Evolutionary conservation across 108 stramenopile genomes (phyloP).

Genomic region (Cyclotella distinguenda): DNA sequence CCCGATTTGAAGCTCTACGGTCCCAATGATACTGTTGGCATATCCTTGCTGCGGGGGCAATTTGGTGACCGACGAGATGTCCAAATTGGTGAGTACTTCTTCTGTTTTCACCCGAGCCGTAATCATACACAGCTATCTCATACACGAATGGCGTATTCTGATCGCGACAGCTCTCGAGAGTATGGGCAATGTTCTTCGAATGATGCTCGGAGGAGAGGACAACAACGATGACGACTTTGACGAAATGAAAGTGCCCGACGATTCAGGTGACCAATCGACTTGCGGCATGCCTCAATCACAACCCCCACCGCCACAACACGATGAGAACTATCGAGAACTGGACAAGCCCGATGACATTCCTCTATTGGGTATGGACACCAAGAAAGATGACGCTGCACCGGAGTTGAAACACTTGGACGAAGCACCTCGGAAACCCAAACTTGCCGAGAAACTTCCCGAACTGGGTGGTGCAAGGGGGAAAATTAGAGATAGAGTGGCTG

Average conservation of each 20-base stretch:
- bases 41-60: slow-evolving; percentile 41
- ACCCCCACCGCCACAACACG: slow-evolving; percentile 7
- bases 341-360: slow-evolving; percentile 8
- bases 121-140: background rate
- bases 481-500: slow-evolving; percentile 27
- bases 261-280: slow-evolving; percentile 8
- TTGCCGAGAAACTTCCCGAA: slow-evolving; percentile 2
- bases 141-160: too few species aligned
- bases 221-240: slow-evolving; percentile 35
- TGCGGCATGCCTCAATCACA: slow-evolving; percentile 7
- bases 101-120: background rate
- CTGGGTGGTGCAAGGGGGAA: slow-evolving; percentile 6
- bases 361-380: background rate
- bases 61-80: slow-evolving; percentile 52
- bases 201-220: slow-evolving; percentile 42
- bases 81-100: slow-evolving; percentile 35
- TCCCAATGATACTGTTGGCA: slow-evolving; percentile 23
- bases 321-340: background rate
- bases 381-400: background rate
- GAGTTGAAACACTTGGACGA: background rate
- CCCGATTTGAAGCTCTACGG: slow-evolving; percentile 48
- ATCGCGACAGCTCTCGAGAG: slow-evolving; percentile 40
- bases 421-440: slow-evolving; percentile 22
- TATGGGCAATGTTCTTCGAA: slow-evolving; percentile 34
- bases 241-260: slow-evolving; percentile 32